phyloP scores from a whole-genome alignment of 345 rosid genomes.

The Populus deltoides region DNA sequence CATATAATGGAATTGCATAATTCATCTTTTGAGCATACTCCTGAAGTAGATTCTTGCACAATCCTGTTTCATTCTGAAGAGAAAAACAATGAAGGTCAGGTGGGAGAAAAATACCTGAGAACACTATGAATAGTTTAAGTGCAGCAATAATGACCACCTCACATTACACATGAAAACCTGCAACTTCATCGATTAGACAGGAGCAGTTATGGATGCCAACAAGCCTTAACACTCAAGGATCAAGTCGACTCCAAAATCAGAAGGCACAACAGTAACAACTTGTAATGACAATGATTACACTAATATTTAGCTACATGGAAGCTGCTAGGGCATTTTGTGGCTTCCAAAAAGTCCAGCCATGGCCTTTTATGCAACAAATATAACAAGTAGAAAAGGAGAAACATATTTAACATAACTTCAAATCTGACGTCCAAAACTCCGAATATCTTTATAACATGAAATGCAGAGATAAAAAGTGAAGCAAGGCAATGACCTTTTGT shows the following conservation, averaged over 20 bases:
- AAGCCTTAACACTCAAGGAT: not conserved
- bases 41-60: constrained; percentile 87
- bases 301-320: not conserved
- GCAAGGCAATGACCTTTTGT: not conserved
- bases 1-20: constrained; percentile 71
- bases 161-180: too few species aligned
- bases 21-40: constrained; percentile 97
- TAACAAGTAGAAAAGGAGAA: not conserved
- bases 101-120: not conserved
- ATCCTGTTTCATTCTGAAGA: constrained; percentile 73
- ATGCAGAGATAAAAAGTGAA: not conserved
- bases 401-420: not conserved
- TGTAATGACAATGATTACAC: not conserved
- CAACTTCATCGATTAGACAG: not conserved
- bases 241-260: not conserved
- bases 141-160: too few species aligned
- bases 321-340: not conserved
- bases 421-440: not conserved
- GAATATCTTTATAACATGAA: not conserved
- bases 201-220: not conserved
- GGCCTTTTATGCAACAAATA: not conserved
- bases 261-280: not conserved
- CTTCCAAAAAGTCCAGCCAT: not conserved
- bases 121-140: not conserved
- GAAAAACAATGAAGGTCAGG: not conserved